phyloP scores from a whole-genome alignment of 768 basidiomycete genomes.

The Tricholoma hemisulphureum region DNA sequence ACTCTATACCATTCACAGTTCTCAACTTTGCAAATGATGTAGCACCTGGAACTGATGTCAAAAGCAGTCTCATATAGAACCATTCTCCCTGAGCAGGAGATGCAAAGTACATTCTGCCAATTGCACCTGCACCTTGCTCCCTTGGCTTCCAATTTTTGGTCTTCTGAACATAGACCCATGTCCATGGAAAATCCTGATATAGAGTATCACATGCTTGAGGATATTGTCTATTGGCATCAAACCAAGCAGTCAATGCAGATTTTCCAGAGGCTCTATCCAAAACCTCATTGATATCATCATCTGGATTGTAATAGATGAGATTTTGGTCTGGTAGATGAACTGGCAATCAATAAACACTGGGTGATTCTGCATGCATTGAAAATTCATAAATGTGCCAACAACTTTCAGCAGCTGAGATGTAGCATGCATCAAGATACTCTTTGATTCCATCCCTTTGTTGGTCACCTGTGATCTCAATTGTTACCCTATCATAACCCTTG shows the following conservation, averaged over 20 bases:
- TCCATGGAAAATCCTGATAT: conserved; percentile 35
- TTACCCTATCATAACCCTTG: conserved; percentile 52
- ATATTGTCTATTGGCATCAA: conserved; percentile 25
- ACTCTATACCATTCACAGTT: no score
- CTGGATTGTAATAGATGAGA: conserved; percentile 23
- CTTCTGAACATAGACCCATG: conserved; percentile 23
- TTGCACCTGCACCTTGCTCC: conserved; percentile 11
- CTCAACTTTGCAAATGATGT: no score
- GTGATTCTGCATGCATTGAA: conserved; percentile 29
- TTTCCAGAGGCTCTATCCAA: not conserved
- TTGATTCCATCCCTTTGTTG: conserved; percentile 29
- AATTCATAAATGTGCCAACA: conserved; percentile 34
- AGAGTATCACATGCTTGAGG: conserved; percentile 14
- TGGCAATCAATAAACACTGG: conserved; percentile 31
- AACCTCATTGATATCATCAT: not conserved
- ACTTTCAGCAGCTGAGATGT: conserved; percentile 34
- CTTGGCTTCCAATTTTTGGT: conserved; percentile 7
- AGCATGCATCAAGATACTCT: conserved; percentile 6
- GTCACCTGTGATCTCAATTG: conserved; percentile 35
- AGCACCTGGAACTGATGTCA: no score
- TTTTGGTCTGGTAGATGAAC: conserved; percentile 39
- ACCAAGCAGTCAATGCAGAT: conserved; percentile 5
- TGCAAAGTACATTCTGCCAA: conserved; percentile 30
- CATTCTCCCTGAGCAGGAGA: conserved; percentile 31
- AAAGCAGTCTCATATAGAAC: no score